phyloP scores from a whole-genome alignment of 202 grass and related monocot species.

The Hordeum pubiflorum region DNA sequence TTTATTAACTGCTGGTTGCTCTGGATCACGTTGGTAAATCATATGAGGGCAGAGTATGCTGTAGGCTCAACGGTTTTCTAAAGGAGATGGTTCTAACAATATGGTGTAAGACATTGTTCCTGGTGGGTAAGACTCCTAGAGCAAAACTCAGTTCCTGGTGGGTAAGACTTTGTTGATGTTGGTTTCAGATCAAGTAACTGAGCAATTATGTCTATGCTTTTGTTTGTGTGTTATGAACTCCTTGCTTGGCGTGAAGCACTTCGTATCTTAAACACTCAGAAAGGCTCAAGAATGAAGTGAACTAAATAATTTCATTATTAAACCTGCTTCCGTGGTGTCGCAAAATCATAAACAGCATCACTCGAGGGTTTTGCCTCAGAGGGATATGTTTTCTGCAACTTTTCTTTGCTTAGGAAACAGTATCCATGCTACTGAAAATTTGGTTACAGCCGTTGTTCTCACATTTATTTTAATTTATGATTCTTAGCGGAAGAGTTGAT shows the following conservation, averaged over 20 bases:
- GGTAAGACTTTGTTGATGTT: background rate
- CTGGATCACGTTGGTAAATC: background rate
- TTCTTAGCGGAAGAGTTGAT: constrained; percentile 61
- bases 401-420: constrained; percentile 10
- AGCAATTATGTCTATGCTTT: background rate
- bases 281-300: background rate
- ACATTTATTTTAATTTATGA: constrained; percentile 19
- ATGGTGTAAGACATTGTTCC: background rate
- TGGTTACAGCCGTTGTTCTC: background rate
- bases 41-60: background rate
- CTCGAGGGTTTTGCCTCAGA: background rate
- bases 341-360: background rate
- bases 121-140: background rate
- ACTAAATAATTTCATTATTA: background rate
- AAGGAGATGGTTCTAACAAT: background rate
- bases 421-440: background rate
- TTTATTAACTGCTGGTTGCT: constrained; percentile 1
- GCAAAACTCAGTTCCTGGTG: background rate
- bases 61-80: background rate
- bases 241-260: background rate
- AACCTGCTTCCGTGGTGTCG: background rate
- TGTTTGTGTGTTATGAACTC: background rate
- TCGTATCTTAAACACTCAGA: background rate
- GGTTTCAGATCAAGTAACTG: background rate
- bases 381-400: background rate